A percentile compares a stretch with the other conserved stretches of the same genome.
Evolutionary conservation across 1,284 basidiomycete species (phyloP).

Genomic region (Moesziomyces sp.): DNA sequence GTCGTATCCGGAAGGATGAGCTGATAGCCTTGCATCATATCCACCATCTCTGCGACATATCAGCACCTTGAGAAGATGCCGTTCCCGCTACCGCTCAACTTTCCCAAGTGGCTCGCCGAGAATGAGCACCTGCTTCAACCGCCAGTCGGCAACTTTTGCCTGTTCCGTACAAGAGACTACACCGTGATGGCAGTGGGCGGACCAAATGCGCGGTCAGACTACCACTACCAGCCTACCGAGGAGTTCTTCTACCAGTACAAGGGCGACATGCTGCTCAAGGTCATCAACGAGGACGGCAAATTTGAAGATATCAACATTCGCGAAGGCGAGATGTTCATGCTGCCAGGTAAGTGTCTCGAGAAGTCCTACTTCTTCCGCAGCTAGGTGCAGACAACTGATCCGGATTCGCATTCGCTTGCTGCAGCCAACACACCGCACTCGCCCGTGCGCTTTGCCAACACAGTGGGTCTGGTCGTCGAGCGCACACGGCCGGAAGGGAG

Average conservation of each 20-base stretch:
- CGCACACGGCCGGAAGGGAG: constrained; percentile 77
- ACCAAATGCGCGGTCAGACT: constrained; percentile 64
- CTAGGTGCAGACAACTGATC: neutral
- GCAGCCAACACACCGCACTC: constrained; percentile 88
- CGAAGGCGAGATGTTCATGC: constrained; percentile 95
- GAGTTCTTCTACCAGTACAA: constrained; percentile 67
- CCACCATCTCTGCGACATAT: neutral
- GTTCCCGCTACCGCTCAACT: constrained; percentile 65
- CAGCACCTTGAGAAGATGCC: constrained; percentile 18
- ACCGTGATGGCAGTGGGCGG: constrained; percentile 67
- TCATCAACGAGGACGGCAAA: constrained; percentile 81
- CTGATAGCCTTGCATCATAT: no score
- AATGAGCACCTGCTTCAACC: constrained; percentile 65
- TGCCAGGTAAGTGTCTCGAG: constrained; percentile 75
- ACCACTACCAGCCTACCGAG: constrained; percentile 64
- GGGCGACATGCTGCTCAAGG: constrained; percentile 81
- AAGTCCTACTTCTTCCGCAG: neutral
- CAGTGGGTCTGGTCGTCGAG: constrained; percentile 93
- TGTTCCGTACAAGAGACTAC: constrained; percentile 60
- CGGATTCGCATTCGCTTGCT: neutral
- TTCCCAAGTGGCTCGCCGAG: constrained; percentile 66
- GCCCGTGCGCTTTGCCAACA: constrained; percentile 88
- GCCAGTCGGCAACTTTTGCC: constrained; percentile 67
- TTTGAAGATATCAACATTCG: constrained; percentile 89
- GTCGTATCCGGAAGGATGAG: no score